Evolutionary conservation across 805 yeast species (phyloP), one percentile per base, ranked within the genome.

Genomic region (Wickerhamiella slavikovae): DNA sequence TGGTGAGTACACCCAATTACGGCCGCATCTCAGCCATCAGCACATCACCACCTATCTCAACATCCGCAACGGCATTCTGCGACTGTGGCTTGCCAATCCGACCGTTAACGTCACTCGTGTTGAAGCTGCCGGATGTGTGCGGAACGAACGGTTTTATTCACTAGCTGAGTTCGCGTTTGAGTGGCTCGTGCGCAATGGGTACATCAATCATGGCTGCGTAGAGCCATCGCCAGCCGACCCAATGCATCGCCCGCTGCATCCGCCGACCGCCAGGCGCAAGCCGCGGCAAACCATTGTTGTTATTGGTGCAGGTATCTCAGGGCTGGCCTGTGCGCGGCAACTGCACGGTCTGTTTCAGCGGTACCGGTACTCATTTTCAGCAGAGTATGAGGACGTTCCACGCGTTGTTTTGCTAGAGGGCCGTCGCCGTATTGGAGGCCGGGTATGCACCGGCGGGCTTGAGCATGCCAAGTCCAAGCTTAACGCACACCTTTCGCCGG

Each of bases 301-400:
- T 25, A 73, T 80, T 43, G 98, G 98, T 41, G 93, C 96, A 5
- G 98, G 98, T 29, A 73, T 93, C 33, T 93, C 98, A 16, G 98
- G 98, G 40, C 58, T 89, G 28, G 93, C 94, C 43, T 76, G 85
- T 49, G 94, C 96, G 16, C 89, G 91, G 50, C 96, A 85, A 59
- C 70, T 85, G 29, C 85, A 70, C 29, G 77, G 71, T 52, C 89
- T 57, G 15, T 38, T 53, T 25, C 39, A 44, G 16, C 43, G 53
- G 21, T 54, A 55, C 33, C 42, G 46, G 15, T 24, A 31, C 11
- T 42, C 42, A 6, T 53, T 54, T 27, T 13, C 17, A 13, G 32
- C 41, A 13, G 57, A 54, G 23, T 52, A 50, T 31, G 58, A 55
- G 28, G 58, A 49, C 15, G 28, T 53, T 9, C 62, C 62, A 1